Evolutionary conservation across 1,139 yeast genomes (phyloP), one percentile per base, ranked within the genome.

Genomic region (Nematodospora anomalae): DNA sequence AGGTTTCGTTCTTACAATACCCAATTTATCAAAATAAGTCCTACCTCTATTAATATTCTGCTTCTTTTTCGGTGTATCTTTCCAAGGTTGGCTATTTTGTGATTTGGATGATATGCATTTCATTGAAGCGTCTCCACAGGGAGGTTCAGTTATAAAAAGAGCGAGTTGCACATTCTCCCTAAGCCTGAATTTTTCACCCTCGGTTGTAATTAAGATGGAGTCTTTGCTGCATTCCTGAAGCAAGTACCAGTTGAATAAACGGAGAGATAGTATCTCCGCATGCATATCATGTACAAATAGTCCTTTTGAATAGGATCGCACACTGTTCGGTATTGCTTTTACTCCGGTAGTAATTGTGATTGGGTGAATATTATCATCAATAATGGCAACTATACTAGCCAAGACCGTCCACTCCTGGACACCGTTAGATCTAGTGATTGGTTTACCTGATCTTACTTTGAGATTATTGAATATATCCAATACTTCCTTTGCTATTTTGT

Each of bases 71-170:
- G 37, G 31, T 6, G 21, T 18, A 3, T 20, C 33, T n/a, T 36
- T 53, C 61, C 68, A 57, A 1, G 57, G 46, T 1, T 38, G 44
- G 16, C 49, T 45, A 12, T 55, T 54, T 2, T 48, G 52, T 4
- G 52, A 36, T 3, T 48, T 34, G 2, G 38, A 36, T 4, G 47
- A 28, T 15, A 53, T 26, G 28, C 49, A 46, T 24, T 57, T 31
- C 79, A 88, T 75, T 6, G 95, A 83, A 0, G 88, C 82, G 55
- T 90, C 97, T 1, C 98, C 98, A 64, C 98, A 90, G 0, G 97
- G 97, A 0, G 86, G 74, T 45, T 86, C 95, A 4, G 94, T 81
- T 1, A 87, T 67, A 45, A 82, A 85, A 40, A 90, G 52, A 1
- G 79, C 83, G 30, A 86, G 55, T 37, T 63, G 49, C 28, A 74